Base-by-base conservation (phyloP, 208 protist species). In the Leishmania arabica region DNA sequence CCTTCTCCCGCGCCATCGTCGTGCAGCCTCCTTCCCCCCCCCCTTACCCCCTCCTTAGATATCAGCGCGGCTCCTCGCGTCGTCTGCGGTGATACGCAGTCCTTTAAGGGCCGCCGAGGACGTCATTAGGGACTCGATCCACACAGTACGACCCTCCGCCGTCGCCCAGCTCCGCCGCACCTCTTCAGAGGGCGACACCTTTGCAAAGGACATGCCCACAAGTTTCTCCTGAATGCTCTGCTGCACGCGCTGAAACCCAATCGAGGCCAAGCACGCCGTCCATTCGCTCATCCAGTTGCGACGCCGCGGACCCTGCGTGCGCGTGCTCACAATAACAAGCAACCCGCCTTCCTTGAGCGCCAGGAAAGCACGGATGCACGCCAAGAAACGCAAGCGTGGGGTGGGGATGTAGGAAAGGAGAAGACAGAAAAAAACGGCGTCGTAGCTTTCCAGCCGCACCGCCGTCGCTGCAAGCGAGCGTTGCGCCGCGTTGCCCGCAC, bases 351-450 rank as follows among this genome's bases (percentile, higher is more conserved):
- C 86, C 31, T 89, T 88, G 17, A 98, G 90, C 7, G 89, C 92
- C 34, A 95, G 77, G 75, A 88, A 93, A 19, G 95, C 95, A 65
- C 97, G 86, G 56, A 93, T 84, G 78, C 93, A 96, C 42, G 91
- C 92, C n/a, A 81, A 84, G 79, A 90, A 96, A 27, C 95, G 93
- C 73, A 98, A 76, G 3, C 86, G 83, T 3, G 95, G 87, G 24
- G 89, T 93, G 8, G 95, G 95, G 66, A 98, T 79, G 86, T 96
- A 98, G 11, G 93, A 96, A 11, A 98, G 90, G 37, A 98, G 83
- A 34, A 98, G 82, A 75, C 92, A 97, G 77, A 97, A 97, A 68
- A 94, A 86, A 5, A 97, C 90, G 13, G 80, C 93, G 75, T 97
- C 92, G 78, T 85, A 94, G 68, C 84, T 79, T 37, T 86, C 87